Base-by-base conservation (phyloP, 768 basidiomycete genomes). In the Favolaschia claudopus region DNA sequence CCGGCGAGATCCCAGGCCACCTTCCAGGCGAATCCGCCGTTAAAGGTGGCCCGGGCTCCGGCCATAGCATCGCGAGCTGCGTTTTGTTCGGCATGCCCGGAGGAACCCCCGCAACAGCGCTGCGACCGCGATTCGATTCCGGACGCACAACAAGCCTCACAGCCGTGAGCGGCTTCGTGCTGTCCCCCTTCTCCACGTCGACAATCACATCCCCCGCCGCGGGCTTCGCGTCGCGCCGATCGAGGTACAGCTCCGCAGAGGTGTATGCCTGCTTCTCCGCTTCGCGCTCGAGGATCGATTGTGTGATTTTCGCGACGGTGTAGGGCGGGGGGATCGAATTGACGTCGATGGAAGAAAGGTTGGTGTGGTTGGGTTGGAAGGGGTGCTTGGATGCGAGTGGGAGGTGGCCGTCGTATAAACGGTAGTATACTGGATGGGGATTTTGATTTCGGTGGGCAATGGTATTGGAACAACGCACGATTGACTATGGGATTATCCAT, bases 1-100 rank as follows among this genome's bases (percentile, higher is more conserved):
- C 64, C 19, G 70, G 65, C 25, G 68, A 73, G 9, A 69, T 66
- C 12, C 79, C 79, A 7, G 80, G 75, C 32, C 73, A 69, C 24
- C 60, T 67, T 13, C 56, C 46, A 1, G 81, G 82, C 10, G 75
- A 44, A 34, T 54, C 27, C 27, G n/a, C 6, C 42, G 7, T 27
- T 36, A 45, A 9, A 25, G 43, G 27, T 38, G 49, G 43, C 32
- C 52, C 52, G 37, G 52, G 52, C 19, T 36, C 37, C 42, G 52
- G 52, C 5, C n/a, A 54, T 40, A 54, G 52, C 43, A 15, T 8
- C 42, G 33, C 10, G 22, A 54, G 32, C 40, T 53, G 51, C 38
- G 47, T 24, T 20, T 52, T 29, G 29, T 36, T 20, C 27, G 48
- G 9, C 36, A 28, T 50, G 39, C 34, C 15, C 36, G 49, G 32